A percentile compares a stretch with the other conserved stretches of the same genome.
phyloP scores from a whole-genome alignment of 768 basidiomycete species.

The Rhodosporidiobolus sp. region DNA sequence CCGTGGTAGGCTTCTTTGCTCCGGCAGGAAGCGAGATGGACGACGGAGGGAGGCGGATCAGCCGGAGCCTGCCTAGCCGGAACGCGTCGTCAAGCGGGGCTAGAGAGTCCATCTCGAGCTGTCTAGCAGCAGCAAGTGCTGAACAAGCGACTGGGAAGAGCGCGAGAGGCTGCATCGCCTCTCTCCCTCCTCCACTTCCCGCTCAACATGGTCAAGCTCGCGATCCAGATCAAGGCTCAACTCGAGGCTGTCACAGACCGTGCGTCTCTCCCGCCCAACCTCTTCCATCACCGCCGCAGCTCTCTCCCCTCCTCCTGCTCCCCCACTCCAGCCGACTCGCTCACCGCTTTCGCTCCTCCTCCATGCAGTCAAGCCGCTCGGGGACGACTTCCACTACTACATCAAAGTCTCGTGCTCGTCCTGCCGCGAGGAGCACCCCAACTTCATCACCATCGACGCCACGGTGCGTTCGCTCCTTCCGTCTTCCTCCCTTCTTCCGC shows the following conservation, averaged over 20 bases:
- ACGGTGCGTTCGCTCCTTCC: slow-evolving; percentile 21
- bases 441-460: slow-evolving; percentile 37
- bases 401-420: slow-evolving; percentile 39
- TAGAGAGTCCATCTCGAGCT: neutral
- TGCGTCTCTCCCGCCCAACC: no score
- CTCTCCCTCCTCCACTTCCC: neutral
- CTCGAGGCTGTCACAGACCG: slow-evolving; percentile 43
- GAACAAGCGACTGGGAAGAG: neutral
- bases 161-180: neutral
- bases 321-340: neutral
- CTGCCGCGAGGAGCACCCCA: slow-evolving; percentile 43
- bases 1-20: neutral
- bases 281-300: no score
- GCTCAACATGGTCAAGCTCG: slow-evolving; percentile 24
- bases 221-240: slow-evolving; percentile 41
- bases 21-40: neutral
- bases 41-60: slow-evolving; percentile 27
- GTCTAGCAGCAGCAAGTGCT: neutral
- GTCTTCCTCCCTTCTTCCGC: neutral
- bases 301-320: neutral
- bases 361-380: slow-evolving; percentile 22
- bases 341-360: neutral
- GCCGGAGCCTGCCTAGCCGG: slow-evolving; percentile 25
- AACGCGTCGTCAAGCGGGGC: neutral
- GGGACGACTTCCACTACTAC: slow-evolving; percentile 39